Base-by-base conservation (phyloP, 805 yeast species). In the Wickerhamomyces pijperi region DNA sequence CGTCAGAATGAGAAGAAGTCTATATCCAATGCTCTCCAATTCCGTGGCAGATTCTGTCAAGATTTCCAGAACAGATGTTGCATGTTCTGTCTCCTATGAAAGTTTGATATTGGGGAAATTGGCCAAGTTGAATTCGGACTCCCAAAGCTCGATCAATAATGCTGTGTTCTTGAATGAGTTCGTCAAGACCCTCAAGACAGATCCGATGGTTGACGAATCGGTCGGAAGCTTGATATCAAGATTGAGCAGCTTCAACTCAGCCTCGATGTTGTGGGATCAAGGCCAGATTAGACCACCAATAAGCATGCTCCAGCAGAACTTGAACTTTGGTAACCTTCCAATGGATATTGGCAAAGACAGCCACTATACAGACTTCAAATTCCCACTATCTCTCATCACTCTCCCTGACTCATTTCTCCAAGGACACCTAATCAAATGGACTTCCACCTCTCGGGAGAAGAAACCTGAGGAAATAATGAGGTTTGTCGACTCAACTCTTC, bases 401-500 rank as follows among this genome's bases (percentile, higher is more conserved):
- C 38, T 58, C 3, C 45, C 57, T 0, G 39, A 46, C 5, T 54
- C 59, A 8, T 43, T 49, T 11, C 32, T 58, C 45, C 72, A 48
- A 46, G 67, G 67, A 12, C 48, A 55, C 6, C 47, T 82, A 32
- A 78, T 78, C 0, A 67, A 72, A 36, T 87, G 96, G 96, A 59
- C 76, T 28, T 68, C 84, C 0, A 72, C 68, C 36, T 81, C 94
- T 0, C 69, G 82, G 29, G 79, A 78, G 43, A 94, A 80, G 42
- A 64, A 78, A 11, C 73, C 86, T 0, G 64, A 70, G 1, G 60
- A 60, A 3, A 75, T 88, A 2, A 68, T 78, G 70, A 61, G 66
- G 5, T 80, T 79, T 50, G 75, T 85, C 15, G 59, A 64, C 5
- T 69, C 50, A 34, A 40, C 58, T 12, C 37, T 54, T 5, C n/a